Conservation (phyloP, 2,329 filamentous ascomycete species). For the Juglanconis oblonga region DNA sequence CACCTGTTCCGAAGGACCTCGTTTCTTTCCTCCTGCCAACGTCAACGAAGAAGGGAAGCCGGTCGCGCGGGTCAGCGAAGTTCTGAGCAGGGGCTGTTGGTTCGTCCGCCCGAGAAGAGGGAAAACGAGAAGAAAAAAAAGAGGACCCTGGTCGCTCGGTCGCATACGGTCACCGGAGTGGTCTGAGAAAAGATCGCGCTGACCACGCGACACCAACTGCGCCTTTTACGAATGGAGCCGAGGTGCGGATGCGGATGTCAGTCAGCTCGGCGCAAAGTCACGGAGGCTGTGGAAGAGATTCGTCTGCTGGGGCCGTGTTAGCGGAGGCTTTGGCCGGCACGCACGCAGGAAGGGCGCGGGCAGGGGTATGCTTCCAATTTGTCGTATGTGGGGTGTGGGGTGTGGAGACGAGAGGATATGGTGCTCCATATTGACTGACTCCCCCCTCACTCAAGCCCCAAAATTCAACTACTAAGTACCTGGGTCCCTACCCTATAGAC, state of each 20-base stretch:
- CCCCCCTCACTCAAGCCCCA: no score
- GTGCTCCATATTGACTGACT: no score
- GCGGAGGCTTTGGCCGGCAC: conserved; percentile 4
- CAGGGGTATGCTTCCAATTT: neutral
- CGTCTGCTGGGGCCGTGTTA: conserved; percentile 1
- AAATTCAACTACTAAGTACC: no score
- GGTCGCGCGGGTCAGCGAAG: neutral
- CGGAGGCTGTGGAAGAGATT: conserved; percentile 2
- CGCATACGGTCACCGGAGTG: neutral
- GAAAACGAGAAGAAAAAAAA: no score
- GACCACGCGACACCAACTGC: conserved; percentile 15
- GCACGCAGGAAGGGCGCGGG: neutral
- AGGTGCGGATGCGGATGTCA: conserved; percentile 5
- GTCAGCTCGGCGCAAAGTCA: conserved; percentile 12
- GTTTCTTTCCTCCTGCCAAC: conserved; percentile 1
- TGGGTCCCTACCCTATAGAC: no score
- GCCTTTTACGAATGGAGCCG: conserved; percentile 1
- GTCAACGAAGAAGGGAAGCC: conserved; percentile 2
- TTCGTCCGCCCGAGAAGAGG: no score
- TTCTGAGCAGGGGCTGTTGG: neutral
- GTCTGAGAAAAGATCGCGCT: neutral
- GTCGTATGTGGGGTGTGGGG: no score
- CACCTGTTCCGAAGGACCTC: conserved; percentile 23
- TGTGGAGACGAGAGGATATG: no score
- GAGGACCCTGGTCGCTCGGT: neutral